These are phyloP conservation scores for Vigna radiata DNA, from an alignment of 306 rosid species.

Conservation along the genomic window DNA sequence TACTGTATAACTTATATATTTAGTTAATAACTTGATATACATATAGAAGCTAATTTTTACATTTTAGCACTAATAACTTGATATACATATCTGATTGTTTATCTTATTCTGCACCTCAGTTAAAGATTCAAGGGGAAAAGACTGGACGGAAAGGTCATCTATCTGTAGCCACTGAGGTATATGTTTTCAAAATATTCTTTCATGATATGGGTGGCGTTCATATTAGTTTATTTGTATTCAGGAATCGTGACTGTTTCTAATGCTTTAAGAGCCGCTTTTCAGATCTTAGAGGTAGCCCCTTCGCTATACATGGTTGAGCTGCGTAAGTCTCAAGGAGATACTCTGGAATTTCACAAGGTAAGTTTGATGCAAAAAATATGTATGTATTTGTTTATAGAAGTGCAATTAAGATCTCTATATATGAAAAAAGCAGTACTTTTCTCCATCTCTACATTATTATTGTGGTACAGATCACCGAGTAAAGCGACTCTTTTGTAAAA, in stretches of 20 bases:
- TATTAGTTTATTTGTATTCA: constrained; percentile 2
- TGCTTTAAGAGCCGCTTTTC: constrained; percentile 35
- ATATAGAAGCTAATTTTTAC: neutral
- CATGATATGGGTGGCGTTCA: neutral
- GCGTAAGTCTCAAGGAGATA: constrained; percentile 90
- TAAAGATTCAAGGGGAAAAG: constrained; percentile 91
- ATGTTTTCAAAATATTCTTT: constrained; percentile 23
- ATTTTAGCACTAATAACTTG: neutral
- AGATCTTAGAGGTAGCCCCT: constrained; percentile 96
- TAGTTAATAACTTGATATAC: neutral
- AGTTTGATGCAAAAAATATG: constrained; percentile 8
- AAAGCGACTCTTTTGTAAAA: neutral
- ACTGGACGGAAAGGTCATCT: constrained; percentile 94
- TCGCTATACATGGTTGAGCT: constrained; percentile 91
- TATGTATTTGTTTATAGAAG: neutral
- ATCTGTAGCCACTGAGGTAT: constrained; percentile 89
- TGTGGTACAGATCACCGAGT: neutral
- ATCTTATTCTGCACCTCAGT: constrained; percentile 51
- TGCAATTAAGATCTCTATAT: neutral
- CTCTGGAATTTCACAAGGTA: constrained; percentile 93
- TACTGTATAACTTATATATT: neutral
- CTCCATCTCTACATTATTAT: neutral
- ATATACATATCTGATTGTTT: constrained; percentile 25
- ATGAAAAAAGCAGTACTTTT: too few species aligned
- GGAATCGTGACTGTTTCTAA: constrained; percentile 26